Evolutionary conservation across 2,329 filamentous ascomycete genomes (phyloP).

Genomic region (Beauveria australis): DNA sequence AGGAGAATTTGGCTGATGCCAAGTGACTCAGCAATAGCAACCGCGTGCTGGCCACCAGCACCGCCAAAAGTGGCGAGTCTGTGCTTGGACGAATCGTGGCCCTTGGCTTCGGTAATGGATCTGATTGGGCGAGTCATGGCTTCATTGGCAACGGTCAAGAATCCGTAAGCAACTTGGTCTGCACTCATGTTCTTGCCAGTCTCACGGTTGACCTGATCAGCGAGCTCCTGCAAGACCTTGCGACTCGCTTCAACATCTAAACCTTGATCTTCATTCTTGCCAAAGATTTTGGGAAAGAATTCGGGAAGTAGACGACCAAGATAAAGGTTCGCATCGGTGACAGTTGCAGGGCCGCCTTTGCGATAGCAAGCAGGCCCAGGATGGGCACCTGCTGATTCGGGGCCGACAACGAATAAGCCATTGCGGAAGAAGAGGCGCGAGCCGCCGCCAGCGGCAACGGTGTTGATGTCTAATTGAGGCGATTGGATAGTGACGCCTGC

Average conservation of each 20-base stretch:
- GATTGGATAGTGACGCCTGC: conserved; percentile 92
- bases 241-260: conserved; percentile 70
- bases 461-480: conserved; percentile 90
- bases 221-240: conserved; percentile 66
- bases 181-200: conserved; percentile 61
- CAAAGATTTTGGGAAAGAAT: conserved; percentile 94
- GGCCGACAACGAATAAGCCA: conserved; percentile 82
- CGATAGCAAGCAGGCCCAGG: conserved; percentile 87
- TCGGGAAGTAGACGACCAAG: conserved; percentile 78
- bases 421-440: conserved; percentile 81
- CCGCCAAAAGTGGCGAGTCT: conserved; percentile 88
- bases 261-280: conserved; percentile 75
- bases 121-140: conserved; percentile 87
- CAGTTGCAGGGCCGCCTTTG: conserved; percentile 79
- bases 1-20: conserved; percentile 80
- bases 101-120: conserved; percentile 84
- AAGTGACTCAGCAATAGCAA: conserved; percentile 79
- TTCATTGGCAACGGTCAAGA: conserved; percentile 84
- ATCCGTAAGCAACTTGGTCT: conserved; percentile 84
- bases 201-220: conserved; percentile 70
- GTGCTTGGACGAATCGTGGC: conserved; percentile 84
- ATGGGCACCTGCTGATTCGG: conserved; percentile 81
- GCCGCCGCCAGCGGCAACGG: conserved; percentile 83
- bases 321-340: conserved; percentile 89
- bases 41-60: conserved; percentile 83